Evolutionary conservation across 2,329 filamentous ascomycete species (phyloP).

Genomic region (Ramichloridium luteum): DNA sequence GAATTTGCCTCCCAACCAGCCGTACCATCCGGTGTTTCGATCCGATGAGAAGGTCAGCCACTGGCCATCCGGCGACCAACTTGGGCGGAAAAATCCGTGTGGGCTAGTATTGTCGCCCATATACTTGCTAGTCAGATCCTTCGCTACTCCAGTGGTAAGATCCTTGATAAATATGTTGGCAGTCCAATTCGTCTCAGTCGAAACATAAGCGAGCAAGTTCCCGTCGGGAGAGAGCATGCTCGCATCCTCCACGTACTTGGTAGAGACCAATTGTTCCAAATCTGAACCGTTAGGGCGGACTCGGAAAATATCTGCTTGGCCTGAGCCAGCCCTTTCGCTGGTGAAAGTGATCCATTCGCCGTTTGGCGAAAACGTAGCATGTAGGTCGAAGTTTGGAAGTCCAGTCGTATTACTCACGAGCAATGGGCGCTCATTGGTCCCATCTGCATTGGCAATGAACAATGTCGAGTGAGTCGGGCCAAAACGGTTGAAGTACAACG

Average conservation of each 20-base stretch:
- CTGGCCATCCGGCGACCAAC: constrained; percentile 7
- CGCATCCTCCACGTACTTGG: constrained; percentile 7
- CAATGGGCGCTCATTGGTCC: constrained; percentile 4
- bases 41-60: constrained; percentile 10
- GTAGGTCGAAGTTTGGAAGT: constrained; percentile 5
- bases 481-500: constrained; percentile 8
- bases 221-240: constrained; percentile 8
- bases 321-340: constrained; percentile 7
- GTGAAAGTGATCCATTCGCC: constrained; percentile 9
- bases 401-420: constrained; percentile 8
- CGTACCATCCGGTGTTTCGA: constrained; percentile 39
- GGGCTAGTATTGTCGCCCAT: no score
- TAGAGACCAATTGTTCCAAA: constrained; percentile 6
- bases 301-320: constrained; percentile 8
- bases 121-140: constrained; percentile 7
- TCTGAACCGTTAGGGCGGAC: constrained; percentile 6
- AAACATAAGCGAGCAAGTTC: constrained; percentile 9
- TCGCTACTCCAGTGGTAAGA: constrained; percentile 3
- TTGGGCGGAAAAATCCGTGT: no score
- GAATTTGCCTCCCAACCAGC: constrained; percentile 19
- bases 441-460: constrained; percentile 7
- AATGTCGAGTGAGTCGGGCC: constrained; percentile 6
- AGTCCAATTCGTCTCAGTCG: constrained; percentile 6
- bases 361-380: constrained; percentile 6
- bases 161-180: constrained; percentile 9